Conservation (phyloP, 306 rosid genomes). For the Cucumis cinereus region DNA sequence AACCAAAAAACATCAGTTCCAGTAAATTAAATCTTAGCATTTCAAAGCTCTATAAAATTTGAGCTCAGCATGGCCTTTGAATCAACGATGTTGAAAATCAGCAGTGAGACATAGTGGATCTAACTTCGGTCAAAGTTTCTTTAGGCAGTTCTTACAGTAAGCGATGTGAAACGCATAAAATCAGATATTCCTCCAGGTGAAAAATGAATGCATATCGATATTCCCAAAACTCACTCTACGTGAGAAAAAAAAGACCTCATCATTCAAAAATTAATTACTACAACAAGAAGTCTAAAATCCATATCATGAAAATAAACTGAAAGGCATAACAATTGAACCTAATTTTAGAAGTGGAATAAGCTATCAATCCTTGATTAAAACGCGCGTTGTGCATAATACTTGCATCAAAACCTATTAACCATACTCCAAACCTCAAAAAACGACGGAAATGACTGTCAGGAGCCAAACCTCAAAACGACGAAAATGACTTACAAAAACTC, state of each 20-base stretch:
- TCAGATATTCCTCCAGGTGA: not conserved
- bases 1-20: not conserved
- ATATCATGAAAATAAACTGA: not conserved
- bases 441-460: not conserved
- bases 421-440: not conserved
- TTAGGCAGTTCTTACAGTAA: not conserved
- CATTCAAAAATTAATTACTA: not conserved
- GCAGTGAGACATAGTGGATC: not conserved
- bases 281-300: not conserved
- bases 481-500: not conserved
- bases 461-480: not conserved
- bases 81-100: not conserved
- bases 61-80: not conserved
- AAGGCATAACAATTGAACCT: not conserved
- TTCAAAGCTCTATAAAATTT: not conserved
- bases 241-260: not conserved
- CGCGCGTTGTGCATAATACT: not conserved
- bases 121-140: not conserved
- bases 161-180: not conserved
- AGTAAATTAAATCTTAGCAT: not conserved
- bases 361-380: slow-evolving; percentile 2
- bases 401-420: not conserved
- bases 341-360: not conserved
- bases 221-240: not conserved
- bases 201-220: not conserved